Conservation (phyloP, 129 eudicot species). For the Escallonia rubra region DNA sequence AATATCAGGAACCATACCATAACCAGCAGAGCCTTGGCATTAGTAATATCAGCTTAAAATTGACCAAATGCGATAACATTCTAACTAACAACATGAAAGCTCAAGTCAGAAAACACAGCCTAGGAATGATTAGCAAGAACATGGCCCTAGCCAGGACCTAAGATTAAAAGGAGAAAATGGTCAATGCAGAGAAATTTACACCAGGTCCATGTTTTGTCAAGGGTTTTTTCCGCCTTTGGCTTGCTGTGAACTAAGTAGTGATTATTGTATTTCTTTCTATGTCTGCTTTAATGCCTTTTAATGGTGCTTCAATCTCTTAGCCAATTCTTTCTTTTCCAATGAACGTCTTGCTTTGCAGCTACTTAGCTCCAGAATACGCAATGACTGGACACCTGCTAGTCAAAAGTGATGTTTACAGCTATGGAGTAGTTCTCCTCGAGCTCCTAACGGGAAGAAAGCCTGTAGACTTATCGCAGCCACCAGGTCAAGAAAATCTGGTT, state of each 20-base stretch:
- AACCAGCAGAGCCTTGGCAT: too few species aligned
- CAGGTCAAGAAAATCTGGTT: conserved; percentile 93
- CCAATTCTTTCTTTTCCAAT: neutral
- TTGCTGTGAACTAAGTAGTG: neutral
- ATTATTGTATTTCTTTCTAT: neutral
- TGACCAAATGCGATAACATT: too few species aligned
- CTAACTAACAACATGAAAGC: too few species aligned
- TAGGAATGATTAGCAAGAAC: too few species aligned
- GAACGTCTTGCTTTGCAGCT: conserved; percentile 34
- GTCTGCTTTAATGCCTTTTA: neutral
- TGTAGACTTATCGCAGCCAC: conserved; percentile 82
- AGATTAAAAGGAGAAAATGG: too few species aligned
- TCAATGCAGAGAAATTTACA: too few species aligned
- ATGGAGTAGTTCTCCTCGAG: conserved; percentile 95
- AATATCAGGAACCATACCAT: too few species aligned
- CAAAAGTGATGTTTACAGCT: conserved; percentile 97
- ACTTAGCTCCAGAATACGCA: conserved; percentile 96
- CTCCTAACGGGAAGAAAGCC: conserved; percentile 93
- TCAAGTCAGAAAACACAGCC: too few species aligned
- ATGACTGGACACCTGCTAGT: conserved; percentile 98
- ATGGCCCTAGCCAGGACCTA: too few species aligned
- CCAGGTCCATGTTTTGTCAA: too few species aligned
- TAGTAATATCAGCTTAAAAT: too few species aligned
- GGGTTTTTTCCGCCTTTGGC: neutral
- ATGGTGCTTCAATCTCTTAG: neutral